These are phyloP conservation scores for Pseudocercospora fuligena DNA, from an alignment of 2,329 filamentous ascomycete species.

Conservation along the genomic window DNA sequence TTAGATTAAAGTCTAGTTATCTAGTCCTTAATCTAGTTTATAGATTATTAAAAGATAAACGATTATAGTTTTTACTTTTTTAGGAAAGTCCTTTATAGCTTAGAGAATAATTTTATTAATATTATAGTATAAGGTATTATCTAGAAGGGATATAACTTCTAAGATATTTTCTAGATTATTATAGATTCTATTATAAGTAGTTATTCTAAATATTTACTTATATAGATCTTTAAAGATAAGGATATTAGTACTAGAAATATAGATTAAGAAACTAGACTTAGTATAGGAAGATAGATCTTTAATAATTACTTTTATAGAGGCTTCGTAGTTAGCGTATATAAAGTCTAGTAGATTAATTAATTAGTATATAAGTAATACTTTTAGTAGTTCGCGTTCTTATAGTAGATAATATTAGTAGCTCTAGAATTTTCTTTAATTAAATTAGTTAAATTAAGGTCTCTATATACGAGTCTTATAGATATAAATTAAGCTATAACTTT, in stretches of 20 bases:
- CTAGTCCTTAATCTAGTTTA: constrained; percentile 63
- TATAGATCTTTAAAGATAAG: constrained; percentile 56
- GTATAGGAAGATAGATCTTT: constrained; percentile 52
- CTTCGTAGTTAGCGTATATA: constrained; percentile 51
- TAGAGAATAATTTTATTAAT: constrained; percentile 70
- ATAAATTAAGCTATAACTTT: constrained; percentile 53
- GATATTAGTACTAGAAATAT: constrained; percentile 63
- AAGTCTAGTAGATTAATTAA: constrained; percentile 43
- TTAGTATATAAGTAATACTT: constrained; percentile 30
- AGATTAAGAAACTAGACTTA: constrained; percentile 48
- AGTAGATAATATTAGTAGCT: constrained; percentile 57
- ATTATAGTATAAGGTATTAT: constrained; percentile 64
- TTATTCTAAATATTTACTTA: constrained; percentile 52
- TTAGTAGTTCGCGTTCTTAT: constrained; percentile 30
- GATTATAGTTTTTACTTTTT: constrained; percentile 62
- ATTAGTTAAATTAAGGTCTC: constrained; percentile 52
- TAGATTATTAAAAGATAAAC: constrained; percentile 71
- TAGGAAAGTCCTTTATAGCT: constrained; percentile 49
- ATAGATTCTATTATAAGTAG: constrained; percentile 55
- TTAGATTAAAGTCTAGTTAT: constrained; percentile 61
- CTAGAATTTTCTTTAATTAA: constrained; percentile 52
- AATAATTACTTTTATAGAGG: constrained; percentile 54
- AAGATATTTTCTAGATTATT: constrained; percentile 64
- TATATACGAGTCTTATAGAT: constrained; percentile 57
- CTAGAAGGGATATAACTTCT: constrained; percentile 58